Base-by-base conservation (phyloP, 176 grass and related monocot genomes). In the Tillandsia fasciculata region DNA sequence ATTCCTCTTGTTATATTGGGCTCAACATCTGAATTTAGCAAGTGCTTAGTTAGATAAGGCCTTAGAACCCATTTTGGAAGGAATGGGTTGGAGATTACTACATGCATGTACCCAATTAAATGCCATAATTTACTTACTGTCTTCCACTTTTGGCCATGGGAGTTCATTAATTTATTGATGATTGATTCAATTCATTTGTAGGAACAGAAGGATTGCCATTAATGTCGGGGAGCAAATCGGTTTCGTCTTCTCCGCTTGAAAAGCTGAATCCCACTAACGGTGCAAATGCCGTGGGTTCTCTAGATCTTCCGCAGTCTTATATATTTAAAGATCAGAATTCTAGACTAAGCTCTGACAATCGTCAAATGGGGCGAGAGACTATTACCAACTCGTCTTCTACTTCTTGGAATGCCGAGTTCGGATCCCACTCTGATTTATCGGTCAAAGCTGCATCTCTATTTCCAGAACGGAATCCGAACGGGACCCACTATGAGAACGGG, bases 201-300 rank as follows among this genome's bases (percentile, higher is more conserved):
- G 64, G 67, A 84, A 81, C 76, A 72, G 66, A 77, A 48, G 52
- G 42, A 51, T 48, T 57, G 33, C 0, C 29, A 50, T 73, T 91
- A 57, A 82, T 80, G 69, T 33, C 81, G 68, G 81, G 76, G 48
- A 80, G 67, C 77, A 76, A 87, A 57, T 66, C 78, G 33, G 59
- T 52, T 64, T 85, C 75, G 26, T 65, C 77, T 78, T 79, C 88
- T 80, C 69, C 84, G 11, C 76, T 85, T 74, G 69, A 84, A 64
- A 84, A 84, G 72, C 70, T 72, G 63, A 72, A 80, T 77, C 50
- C 56, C 2, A 76, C 24, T 42, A 42, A 42, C 12, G 78, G 78
- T 33, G 57, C 54, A 64, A 79, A 74, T 69, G 66, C 81, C 61
- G 78, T 67, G 64, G 76, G 67, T 61, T 18, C 5, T 63, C 51